phyloP scores from a whole-genome alignment of 108 stramenopile species.

The Seminavis robusta region DNA sequence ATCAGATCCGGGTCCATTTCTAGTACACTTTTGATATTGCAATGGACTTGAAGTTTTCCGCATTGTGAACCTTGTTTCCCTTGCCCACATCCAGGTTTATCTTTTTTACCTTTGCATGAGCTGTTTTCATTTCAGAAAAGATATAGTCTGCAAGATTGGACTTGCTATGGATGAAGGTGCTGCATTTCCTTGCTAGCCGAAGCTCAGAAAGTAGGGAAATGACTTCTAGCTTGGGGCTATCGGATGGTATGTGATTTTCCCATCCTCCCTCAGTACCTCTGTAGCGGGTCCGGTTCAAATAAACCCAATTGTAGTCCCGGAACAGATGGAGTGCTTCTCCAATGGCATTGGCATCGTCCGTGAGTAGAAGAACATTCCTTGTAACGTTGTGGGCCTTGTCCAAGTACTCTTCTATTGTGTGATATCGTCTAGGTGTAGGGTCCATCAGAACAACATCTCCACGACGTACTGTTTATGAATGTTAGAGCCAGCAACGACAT shows the following conservation, averaged over 20 bases:
- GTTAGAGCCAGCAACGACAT: no score
- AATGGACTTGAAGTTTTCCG: no score
- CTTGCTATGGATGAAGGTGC: conserved; percentile 9
- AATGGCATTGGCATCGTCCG: conserved; percentile 45
- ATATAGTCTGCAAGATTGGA: background rate
- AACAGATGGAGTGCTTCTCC: conserved; percentile 15
- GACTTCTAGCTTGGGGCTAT: conserved; percentile 18
- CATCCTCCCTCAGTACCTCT: conserved; percentile 26
- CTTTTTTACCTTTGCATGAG: no score
- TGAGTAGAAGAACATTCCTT: conserved; percentile 16
- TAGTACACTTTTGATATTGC: no score
- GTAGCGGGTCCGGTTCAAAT: conserved; percentile 23
- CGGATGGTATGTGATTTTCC: conserved; percentile 31
- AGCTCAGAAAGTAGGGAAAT: conserved; percentile 6
- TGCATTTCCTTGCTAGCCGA: conserved; percentile 9
- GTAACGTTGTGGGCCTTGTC: background rate
- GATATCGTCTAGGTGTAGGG: conserved; percentile 4
- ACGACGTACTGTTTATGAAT: no score
- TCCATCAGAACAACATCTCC: conserved; percentile 19
- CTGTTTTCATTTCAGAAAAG: no score
- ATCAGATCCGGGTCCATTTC: no score
- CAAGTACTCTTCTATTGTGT: conserved; percentile 15
- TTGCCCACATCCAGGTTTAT: no score
- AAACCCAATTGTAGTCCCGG: conserved; percentile 27
- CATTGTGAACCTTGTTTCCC: no score